These are phyloP conservation scores for Polytolypa hystricis DNA, from an alignment of 2,329 filamentous ascomycete species.

Conservation along the genomic window DNA sequence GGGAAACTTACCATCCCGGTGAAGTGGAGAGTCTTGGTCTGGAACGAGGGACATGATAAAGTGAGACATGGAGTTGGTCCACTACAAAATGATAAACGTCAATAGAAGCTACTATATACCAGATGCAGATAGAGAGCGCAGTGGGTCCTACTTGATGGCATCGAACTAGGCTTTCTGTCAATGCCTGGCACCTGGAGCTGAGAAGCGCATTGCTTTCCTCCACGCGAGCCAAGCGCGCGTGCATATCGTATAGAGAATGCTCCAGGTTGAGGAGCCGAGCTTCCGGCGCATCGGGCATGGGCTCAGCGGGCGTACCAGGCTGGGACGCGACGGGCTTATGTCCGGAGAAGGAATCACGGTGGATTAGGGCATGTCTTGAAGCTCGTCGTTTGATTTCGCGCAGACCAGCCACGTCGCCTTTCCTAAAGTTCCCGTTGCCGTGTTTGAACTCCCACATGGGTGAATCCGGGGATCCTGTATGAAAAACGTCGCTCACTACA, in stretches of 20 bases:
- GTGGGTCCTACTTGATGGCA: slow-evolving; percentile 49
- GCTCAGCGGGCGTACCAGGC: slow-evolving; percentile 73
- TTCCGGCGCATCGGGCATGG: slow-evolving; percentile 69
- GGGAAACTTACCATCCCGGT: slow-evolving; percentile 63
- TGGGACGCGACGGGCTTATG: slow-evolving; percentile 67
- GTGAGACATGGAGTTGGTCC: slow-evolving; percentile 75
- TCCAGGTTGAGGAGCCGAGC: slow-evolving; percentile 65
- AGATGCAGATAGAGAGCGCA: too few species aligned
- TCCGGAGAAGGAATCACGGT: slow-evolving; percentile 75
- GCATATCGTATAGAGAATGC: slow-evolving; percentile 71
- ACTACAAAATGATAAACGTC: slow-evolving; percentile 39
- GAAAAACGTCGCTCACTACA: slow-evolving; percentile 92
- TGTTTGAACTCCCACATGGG: slow-evolving; percentile 99
- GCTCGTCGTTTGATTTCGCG: slow-evolving; percentile 93
- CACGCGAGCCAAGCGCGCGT: slow-evolving; percentile 61
- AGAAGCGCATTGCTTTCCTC: slow-evolving; percentile 75
- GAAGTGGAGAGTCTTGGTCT: slow-evolving; percentile 61
- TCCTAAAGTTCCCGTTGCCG: slow-evolving; percentile 92
- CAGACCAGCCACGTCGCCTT: slow-evolving; percentile 79
- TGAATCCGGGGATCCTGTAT: slow-evolving; percentile 84
- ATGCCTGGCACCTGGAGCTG: slow-evolving; percentile 66
- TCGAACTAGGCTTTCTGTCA: slow-evolving; percentile 69
- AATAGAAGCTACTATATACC: too few species aligned
- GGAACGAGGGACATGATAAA: slow-evolving; percentile 63
- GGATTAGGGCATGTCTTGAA: slow-evolving; percentile 83